phyloP scores from a whole-genome alignment of 176 grass and related monocot genomes.

The Cenchrus americanus region DNA sequence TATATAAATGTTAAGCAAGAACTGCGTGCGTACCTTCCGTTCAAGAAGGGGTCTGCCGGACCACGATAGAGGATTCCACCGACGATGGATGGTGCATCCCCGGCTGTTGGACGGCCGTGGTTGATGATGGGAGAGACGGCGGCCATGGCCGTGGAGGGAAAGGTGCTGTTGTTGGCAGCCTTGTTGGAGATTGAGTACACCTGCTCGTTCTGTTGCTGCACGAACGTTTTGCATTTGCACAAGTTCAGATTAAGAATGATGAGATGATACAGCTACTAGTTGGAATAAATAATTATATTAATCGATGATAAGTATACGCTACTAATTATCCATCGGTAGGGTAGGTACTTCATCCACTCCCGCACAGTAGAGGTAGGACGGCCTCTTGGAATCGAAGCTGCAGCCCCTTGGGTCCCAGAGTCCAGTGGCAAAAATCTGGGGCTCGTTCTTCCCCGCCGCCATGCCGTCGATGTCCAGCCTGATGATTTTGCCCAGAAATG shows the following conservation, averaged over 20 bases:
- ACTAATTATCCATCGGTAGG: too few relatives aligned
- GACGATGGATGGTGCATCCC: slow-evolving; percentile 40
- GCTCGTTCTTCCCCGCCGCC: slow-evolving; percentile 48
- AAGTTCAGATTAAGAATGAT: background rate
- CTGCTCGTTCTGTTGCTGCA: slow-evolving; percentile 23
- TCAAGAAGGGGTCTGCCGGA: slow-evolving; percentile 41
- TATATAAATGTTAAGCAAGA: background rate
- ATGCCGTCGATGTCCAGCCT: slow-evolving; percentile 53
- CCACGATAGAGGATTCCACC: slow-evolving; percentile 55
- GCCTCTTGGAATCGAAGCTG: slow-evolving; percentile 70
- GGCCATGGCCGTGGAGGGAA: too few relatives aligned
- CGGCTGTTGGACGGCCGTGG: slow-evolving; percentile 9
- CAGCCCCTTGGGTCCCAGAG: slow-evolving; percentile 75
- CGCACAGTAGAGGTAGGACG: slow-evolving; percentile 78
- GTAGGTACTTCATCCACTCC: slow-evolving; percentile 59
- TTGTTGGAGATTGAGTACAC: slow-evolving; percentile 32
- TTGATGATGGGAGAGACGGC: background rate
- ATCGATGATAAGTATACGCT: too few relatives aligned
- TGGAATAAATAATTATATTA: background rate
- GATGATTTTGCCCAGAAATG: slow-evolving; percentile 79
- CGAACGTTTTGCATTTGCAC: too few relatives aligned
- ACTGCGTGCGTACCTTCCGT: too few relatives aligned
- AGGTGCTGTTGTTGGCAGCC: too few relatives aligned
- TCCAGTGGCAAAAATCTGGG: slow-evolving; percentile 72
- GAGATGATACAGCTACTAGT: background rate